phyloP scores from a whole-genome alignment of 371 early-diverging fungal genomes.

The Mucor sp. region DNA sequence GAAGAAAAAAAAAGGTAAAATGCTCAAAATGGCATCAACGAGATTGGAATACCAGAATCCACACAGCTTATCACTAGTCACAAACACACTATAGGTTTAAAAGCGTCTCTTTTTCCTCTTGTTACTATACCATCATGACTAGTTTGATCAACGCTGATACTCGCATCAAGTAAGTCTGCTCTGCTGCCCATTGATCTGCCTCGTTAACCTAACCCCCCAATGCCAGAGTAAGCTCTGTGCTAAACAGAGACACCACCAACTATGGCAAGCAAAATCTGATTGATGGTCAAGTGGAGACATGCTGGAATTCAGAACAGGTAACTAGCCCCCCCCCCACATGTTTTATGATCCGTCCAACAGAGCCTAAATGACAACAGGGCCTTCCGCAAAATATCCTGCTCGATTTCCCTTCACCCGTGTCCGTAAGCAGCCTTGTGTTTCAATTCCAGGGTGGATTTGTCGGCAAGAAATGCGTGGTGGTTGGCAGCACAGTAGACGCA shows the following conservation, averaged over 20 bases:
- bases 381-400: constrained; percentile 80
- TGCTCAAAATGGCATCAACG: background rate
- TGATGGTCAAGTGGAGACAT: constrained; percentile 81
- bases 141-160: constrained; percentile 55
- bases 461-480: constrained; percentile 68
- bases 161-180: constrained; percentile 57
- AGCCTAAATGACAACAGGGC: constrained; percentile 50
- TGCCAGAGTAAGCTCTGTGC: constrained; percentile 85
- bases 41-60: background rate
- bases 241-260: constrained; percentile 74
- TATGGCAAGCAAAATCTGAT: constrained; percentile 85
- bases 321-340: background rate
- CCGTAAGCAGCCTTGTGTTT: constrained; percentile 47
- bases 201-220: background rate
- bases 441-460: constrained; percentile 96
- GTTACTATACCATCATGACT: constrained; percentile 26
- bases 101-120: background rate
- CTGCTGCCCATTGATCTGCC: background rate
- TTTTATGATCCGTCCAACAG: too few species aligned
- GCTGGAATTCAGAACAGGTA: constrained; percentile 95
- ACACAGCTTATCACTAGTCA: background rate
- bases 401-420: constrained; percentile 65
- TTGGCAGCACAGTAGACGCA: constrained; percentile 26
- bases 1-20: background rate
- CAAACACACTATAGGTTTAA: background rate